These are phyloP conservation scores for Ormosia emarginata DNA, from an alignment of 306 rosid species.

Conservation along the genomic window DNA sequence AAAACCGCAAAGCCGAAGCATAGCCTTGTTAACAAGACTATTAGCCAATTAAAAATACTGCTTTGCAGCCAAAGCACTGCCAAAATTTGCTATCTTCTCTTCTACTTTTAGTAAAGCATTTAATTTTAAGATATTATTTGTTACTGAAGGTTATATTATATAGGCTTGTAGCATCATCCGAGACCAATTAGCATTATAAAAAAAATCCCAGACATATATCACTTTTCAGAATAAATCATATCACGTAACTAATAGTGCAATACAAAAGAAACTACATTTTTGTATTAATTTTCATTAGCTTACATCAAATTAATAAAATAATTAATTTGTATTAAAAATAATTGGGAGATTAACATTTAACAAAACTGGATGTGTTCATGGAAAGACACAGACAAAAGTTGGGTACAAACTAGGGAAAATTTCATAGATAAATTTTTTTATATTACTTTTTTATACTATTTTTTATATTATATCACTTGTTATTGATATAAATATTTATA, in stretches of 20 bases:
- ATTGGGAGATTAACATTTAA: background rate
- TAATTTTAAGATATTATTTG: background rate
- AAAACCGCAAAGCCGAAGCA: background rate
- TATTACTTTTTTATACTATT: too few relatives aligned
- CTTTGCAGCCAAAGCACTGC: background rate
- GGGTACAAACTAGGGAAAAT: background rate
- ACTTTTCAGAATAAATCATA: background rate
- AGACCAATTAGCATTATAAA: background rate
- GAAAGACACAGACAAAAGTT: slow-evolving; percentile 7
- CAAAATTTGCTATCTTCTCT: slow-evolving; percentile 1
- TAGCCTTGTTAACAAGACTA: background rate
- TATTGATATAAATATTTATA: too few relatives aligned
- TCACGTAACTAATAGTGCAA: background rate
- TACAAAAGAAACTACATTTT: background rate
- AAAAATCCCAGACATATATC: background rate
- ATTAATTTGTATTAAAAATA: background rate
- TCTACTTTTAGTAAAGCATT: background rate
- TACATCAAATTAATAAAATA: background rate
- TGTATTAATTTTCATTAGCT: background rate
- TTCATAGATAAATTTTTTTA: background rate
- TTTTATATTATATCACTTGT: too few relatives aligned
- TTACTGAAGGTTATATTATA: background rate
- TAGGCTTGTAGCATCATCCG: background rate
- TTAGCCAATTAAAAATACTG: background rate
- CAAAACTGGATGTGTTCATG: background rate